Evolutionary conservation across 164 flowering plant genomes (phyloP).

Genomic region (Protea cynaroides): DNA sequence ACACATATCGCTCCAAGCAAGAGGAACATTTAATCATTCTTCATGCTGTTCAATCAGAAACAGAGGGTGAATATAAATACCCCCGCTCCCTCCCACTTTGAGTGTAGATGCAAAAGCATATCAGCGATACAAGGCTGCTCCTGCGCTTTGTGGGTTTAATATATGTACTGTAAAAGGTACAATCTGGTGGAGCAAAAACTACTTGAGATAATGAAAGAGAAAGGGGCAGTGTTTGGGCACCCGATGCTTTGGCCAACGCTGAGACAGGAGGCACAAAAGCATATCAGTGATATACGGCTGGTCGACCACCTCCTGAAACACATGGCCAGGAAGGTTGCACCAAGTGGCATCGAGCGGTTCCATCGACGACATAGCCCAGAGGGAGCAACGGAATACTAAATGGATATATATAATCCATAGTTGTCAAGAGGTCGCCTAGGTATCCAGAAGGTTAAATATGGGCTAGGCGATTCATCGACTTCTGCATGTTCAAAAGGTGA

Average conservation of each 20-base stretch:
- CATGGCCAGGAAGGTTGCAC: slow-evolving; percentile 74
- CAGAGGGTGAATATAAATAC: no score
- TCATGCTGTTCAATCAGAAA: no score
- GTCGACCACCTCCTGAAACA: slow-evolving; percentile 89
- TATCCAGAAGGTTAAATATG: no score
- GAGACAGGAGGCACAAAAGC: slow-evolving; percentile 67
- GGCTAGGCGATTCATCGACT: no score
- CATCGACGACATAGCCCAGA: slow-evolving; percentile 75
- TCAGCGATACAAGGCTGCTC: no score
- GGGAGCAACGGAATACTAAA: slow-evolving; percentile 95
- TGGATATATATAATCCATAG: no score
- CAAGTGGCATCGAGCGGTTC: slow-evolving; percentile 65
- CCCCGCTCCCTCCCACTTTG: no score
- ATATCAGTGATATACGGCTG: slow-evolving; percentile 85
- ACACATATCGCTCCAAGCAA: no score
- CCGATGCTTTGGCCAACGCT: slow-evolving; percentile 63
- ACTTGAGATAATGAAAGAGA: slow-evolving; percentile 59
- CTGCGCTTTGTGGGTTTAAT: background rate
- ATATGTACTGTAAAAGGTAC: slow-evolving; percentile 43
- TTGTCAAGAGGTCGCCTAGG: no score
- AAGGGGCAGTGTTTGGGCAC: slow-evolving; percentile 49
- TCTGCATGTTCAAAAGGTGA: no score
- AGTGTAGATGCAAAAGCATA: no score
- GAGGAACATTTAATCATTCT: no score
- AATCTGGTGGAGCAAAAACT: slow-evolving; percentile 63